Conservation (phyloP, 768 basidiomycete species). For the Boletus reticuloceps region DNA sequence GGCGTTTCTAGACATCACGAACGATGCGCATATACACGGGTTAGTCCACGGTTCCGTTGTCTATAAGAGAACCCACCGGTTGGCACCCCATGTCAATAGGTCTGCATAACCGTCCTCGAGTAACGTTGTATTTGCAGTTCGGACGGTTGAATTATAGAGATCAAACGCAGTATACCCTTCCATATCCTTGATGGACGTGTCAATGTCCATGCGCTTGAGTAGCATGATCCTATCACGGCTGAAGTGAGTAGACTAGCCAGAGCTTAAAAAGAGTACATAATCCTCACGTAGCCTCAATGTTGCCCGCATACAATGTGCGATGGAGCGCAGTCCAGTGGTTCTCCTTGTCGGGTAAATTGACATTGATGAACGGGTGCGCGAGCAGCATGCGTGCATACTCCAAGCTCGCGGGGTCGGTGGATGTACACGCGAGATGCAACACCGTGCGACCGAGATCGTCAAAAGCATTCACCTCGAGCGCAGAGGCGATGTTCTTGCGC, state of each 20-base stretch:
- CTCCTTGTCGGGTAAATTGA: constrained; percentile 80
- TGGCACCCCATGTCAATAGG: constrained; percentile 85
- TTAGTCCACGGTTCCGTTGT: too few species aligned
- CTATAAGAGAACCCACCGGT: constrained; percentile 47
- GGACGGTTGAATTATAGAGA: constrained; percentile 86
- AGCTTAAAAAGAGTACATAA: neutral
- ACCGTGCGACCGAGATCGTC: constrained; percentile 75
- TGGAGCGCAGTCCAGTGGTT: constrained; percentile 92
- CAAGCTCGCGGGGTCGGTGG: constrained; percentile 56
- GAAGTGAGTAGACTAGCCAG: constrained; percentile 16
- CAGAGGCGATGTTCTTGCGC: constrained; percentile 38
- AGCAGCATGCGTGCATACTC: constrained; percentile 80
- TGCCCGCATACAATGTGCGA: constrained; percentile 78
- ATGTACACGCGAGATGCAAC: constrained; percentile 76
- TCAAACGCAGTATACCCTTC: constrained; percentile 94
- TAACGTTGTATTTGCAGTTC: constrained; percentile 60
- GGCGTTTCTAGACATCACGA: constrained; percentile 60
- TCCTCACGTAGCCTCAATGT: constrained; percentile 65
- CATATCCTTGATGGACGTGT: constrained; percentile 68
- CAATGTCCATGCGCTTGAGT: constrained; percentile 70
- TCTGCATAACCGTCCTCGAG: constrained; percentile 44
- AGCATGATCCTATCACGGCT: constrained; percentile 59
- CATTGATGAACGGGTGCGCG: constrained; percentile 68
- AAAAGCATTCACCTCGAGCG: constrained; percentile 63
- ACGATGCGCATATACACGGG: neutral